Evolutionary conservation across 805 yeast genomes (phyloP), one percentile per base, ranked within the genome.

Genomic region (Lipomyces spencermartinsiae): DNA sequence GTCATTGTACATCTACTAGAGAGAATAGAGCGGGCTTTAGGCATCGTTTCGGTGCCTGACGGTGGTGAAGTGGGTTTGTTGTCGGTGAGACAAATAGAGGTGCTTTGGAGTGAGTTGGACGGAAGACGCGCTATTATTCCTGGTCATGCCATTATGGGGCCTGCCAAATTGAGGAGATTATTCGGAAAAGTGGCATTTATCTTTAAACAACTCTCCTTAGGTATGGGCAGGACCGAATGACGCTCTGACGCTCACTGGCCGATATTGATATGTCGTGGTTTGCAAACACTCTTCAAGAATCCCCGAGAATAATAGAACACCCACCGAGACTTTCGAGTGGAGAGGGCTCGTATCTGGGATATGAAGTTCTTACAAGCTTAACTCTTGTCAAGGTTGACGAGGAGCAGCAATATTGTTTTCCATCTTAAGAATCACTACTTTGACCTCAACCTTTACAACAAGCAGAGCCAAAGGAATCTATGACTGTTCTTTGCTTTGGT

Each of bases 11-110:
- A 49, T 49, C 29, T 49, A 49, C 55, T 49, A 25, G 55, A 49
- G 55, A 49, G 55, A 49, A 49, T 49, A 8, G 55, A 49, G 55
- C 55, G 55, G 55, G 25, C 29, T 49, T 25, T 49, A 19, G 55
- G 55, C 29, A 49, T 49, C 29, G 43, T 8, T 12, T 7, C 12
- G 25, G 55, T 22, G 55, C 55, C 55, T 49, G 55, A 49, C 9
- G 55, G 55, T 25, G 55, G 55, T 19, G 55, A 49, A 49, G 55
- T 19, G 55, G 55, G 55, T 19, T 4, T 49, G 55, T 10, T 49
- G 31, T 49, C 55, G 9, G 55, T 10, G 25, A 49, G 55, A 19
- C 55, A 49, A 10, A 25, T 49, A 8, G 55, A 49, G 25, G 55
- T 49, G 55, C 22, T 49, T 19, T 49, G 55, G 55, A 49, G 55